Evolutionary conservation across 2,329 filamentous ascomycete species (phyloP).

Genomic region (Pyrenophora tritici-repentis): DNA sequence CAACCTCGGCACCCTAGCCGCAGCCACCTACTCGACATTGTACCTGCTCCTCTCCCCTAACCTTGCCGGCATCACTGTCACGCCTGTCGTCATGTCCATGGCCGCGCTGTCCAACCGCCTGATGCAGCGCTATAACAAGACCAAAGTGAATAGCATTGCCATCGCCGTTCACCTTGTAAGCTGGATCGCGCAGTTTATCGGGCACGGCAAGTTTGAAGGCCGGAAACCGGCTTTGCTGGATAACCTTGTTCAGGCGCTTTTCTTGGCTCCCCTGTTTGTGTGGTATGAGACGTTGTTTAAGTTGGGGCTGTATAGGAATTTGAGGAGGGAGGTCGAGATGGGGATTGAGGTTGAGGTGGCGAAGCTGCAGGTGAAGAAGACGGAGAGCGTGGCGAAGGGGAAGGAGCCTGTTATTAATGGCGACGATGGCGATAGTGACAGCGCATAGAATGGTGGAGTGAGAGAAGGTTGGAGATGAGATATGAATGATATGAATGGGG

Average conservation of each 20-base stretch:
- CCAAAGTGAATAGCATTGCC: constrained; percentile 64
- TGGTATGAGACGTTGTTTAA: constrained; percentile 92
- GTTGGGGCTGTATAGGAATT: constrained; percentile 73
- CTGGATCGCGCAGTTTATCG: constrained; percentile 89
- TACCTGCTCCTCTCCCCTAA: constrained; percentile 89
- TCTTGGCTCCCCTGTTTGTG: constrained; percentile 92
- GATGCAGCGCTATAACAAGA: constrained; percentile 63
- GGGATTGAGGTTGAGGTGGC: constrained; percentile 54
- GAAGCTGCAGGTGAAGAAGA: constrained; percentile 51
- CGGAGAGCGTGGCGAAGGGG: background rate
- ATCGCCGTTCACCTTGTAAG: constrained; percentile 69
- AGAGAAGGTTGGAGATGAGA: background rate
- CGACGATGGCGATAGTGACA: background rate
- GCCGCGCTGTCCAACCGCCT: constrained; percentile 74
- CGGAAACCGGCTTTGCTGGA: constrained; percentile 86
- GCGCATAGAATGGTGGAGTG: background rate
- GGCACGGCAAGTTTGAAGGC: constrained; percentile 86
- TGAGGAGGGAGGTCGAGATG: constrained; percentile 53
- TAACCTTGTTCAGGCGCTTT: constrained; percentile 87
- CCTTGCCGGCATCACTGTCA: constrained; percentile 77
- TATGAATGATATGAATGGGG: background rate
- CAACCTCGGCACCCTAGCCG: constrained; percentile 55
- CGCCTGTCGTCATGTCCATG: constrained; percentile 73
- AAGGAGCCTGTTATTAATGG: background rate
- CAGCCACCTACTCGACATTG: constrained; percentile 70